A percentile compares a stretch with the other conserved stretches of the same genome.
phyloP scores from a whole-genome alignment of 805 yeast genomes.

The Geotrichum ghanense region DNA sequence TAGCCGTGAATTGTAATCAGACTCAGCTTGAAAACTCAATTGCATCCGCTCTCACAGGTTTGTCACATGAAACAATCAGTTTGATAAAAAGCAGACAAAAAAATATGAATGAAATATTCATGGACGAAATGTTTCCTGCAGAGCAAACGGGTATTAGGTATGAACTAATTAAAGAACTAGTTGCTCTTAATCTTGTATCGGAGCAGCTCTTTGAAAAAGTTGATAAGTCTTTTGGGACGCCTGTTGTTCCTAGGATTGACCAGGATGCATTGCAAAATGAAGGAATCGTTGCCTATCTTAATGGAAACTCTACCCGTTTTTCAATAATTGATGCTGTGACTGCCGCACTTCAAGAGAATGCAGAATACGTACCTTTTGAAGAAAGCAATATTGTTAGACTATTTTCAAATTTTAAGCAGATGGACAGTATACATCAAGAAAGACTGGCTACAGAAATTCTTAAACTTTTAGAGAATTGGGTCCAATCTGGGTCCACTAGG shows the following conservation, averaged over 20 bases:
- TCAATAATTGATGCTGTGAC: slow-evolving; percentile 24
- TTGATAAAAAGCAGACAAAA: slow-evolving; percentile 26
- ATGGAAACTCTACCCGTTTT: slow-evolving; percentile 25
- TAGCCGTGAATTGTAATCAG: slow-evolving; percentile 18
- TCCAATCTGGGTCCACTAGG: slow-evolving; percentile 30
- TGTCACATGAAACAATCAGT: slow-evolving; percentile 29
- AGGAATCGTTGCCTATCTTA: slow-evolving; percentile 22
- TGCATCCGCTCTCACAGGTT: slow-evolving; percentile 20
- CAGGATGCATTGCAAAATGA: slow-evolving; percentile 10
- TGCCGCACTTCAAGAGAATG: slow-evolving; percentile 25
- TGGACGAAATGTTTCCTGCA: slow-evolving; percentile 42
- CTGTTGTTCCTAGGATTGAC: slow-evolving; percentile 14
- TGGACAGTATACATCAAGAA: slow-evolving; percentile 38
- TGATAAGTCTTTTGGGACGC: slow-evolving; percentile 16
- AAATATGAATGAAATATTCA: slow-evolving; percentile 21
- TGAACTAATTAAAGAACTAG: slow-evolving; percentile 26
- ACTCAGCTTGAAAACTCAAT: slow-evolving; percentile 17
- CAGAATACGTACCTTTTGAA: slow-evolving; percentile 38
- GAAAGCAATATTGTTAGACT: slow-evolving; percentile 44
- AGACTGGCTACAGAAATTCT: slow-evolving; percentile 31
- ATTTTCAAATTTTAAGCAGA: slow-evolving; percentile 33
- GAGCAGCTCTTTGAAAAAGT: slow-evolving; percentile 30
- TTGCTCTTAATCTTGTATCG: slow-evolving; percentile 31
- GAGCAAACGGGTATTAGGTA: slow-evolving; percentile 38
- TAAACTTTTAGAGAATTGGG: slow-evolving; percentile 27